A percentile compares a stretch with the other conserved stretches of the same genome.
Conservation (phyloP, 495 filamentous ascomycete species). For the Talaromyces thailandensis region DNA sequence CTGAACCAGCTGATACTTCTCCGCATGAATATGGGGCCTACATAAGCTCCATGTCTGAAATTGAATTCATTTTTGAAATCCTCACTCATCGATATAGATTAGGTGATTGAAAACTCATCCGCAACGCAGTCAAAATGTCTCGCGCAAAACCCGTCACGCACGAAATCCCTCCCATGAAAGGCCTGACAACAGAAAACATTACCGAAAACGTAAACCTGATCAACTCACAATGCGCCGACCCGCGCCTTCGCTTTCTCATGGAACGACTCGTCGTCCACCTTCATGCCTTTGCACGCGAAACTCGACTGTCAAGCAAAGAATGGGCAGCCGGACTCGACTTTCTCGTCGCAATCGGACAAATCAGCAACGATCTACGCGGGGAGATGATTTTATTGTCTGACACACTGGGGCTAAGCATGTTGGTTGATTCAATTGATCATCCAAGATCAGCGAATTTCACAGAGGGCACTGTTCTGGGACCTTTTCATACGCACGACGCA, state of each 20-base stretch:
- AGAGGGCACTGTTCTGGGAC: slow-evolving; percentile 71
- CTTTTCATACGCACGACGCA: slow-evolving; percentile 79
- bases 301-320: slow-evolving; percentile 57
- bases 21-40: not conserved
- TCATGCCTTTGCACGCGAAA: slow-evolving; percentile 63
- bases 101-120: not conserved
- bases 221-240: slow-evolving; percentile 50
- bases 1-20: not conserved
- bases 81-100: not conserved
- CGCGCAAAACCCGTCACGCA: slow-evolving; percentile 42
- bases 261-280: slow-evolving; percentile 53
- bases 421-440: slow-evolving; percentile 73
- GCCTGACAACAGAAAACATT: slow-evolving; percentile 64
- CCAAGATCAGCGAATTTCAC: slow-evolving; percentile 59
- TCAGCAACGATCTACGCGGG: slow-evolving; percentile 53
- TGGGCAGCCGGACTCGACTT: slow-evolving; percentile 57
- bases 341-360: slow-evolving; percentile 54
- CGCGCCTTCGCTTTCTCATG: slow-evolving; percentile 55
- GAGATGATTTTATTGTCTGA: slow-evolving; percentile 84
- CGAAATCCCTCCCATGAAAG: slow-evolving; percentile 41
- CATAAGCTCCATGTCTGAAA: not conserved
- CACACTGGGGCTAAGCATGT: slow-evolving; percentile 65
- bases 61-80: not conserved
- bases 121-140: not conserved
- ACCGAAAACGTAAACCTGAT: slow-evolving; percentile 55